A percentile compares a stretch with the other conserved stretches of the same genome.
Evolutionary conservation across 768 basidiomycete genomes (phyloP).

Genomic region (Naganishia antarctica): DNA sequence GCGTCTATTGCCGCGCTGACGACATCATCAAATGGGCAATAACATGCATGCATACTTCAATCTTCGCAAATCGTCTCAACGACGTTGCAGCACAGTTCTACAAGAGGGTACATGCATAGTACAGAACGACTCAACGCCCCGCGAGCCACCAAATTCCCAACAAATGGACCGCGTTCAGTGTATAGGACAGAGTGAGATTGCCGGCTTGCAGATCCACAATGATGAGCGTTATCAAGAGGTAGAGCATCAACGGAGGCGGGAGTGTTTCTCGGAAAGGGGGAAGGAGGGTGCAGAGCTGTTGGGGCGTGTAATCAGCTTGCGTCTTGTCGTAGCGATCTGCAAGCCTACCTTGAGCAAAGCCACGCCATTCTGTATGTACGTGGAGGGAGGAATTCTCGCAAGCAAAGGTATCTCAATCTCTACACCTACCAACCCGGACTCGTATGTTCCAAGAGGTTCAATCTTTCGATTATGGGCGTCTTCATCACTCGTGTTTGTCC

Average conservation of each 20-base stretch:
- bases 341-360: slow-evolving; percentile 11
- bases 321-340: no score
- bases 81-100: no score
- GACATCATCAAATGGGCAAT: no score
- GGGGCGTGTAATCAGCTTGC: neutral
- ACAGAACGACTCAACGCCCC: neutral
- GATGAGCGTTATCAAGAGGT: neutral
- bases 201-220: slow-evolving; percentile 12
- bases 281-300: slow-evolving; percentile 5
- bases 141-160: neutral
- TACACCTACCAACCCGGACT: neutral
- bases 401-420: neutral
- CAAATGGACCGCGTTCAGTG: neutral
- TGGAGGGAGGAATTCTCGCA: neutral
- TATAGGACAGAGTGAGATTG: neutral
- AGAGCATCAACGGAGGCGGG: neutral
- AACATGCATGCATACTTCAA: no score
- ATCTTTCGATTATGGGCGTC: neutral
- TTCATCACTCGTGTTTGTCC: neutral
- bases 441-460: neutral
- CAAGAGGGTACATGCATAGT: no score
- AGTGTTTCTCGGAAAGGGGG: neutral
- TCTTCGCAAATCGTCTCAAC: no score
- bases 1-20: no score
- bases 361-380: neutral